Percentiles rank a stretch among this genome's conserved stretches.
Evolutionary conservation across 176 grass and related monocot species (phyloP).

Genomic region (Elaeis guineensis): DNA sequence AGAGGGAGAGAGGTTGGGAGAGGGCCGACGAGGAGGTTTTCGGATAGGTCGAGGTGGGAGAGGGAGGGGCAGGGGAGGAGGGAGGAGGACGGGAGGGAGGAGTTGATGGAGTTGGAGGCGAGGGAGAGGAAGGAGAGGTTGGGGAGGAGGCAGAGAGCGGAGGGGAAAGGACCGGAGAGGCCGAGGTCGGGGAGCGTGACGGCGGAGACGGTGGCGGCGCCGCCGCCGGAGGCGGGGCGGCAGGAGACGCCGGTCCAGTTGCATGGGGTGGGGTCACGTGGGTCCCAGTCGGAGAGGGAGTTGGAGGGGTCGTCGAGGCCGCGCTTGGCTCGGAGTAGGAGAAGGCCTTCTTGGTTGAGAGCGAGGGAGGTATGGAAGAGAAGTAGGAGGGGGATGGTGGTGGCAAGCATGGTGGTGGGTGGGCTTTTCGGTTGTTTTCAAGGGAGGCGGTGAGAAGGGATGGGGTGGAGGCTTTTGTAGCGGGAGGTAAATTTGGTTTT

Average conservation of each 20-base stretch:
- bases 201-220: background rate
- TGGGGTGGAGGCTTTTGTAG: too few species aligned
- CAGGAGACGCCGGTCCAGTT: conserved; percentile 20
- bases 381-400: background rate
- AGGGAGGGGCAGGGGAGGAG: conserved; percentile 11
- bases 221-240: background rate
- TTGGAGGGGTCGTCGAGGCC: background rate
- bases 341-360: background rate
- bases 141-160: conserved; percentile 5
- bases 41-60: conserved; percentile 17
- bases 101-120: background rate
- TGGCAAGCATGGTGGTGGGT: background rate
- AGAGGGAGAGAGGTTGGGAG: conserved; percentile 2
- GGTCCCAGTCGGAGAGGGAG: conserved; percentile 8
- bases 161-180: background rate
- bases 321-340: conserved; percentile 6
- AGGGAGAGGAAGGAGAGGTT: conserved; percentile 8
- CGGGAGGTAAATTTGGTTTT: too few species aligned
- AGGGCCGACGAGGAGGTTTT: background rate
- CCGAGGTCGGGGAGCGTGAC: conserved; percentile 3
- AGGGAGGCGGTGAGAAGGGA: too few species aligned
- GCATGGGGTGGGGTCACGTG: conserved; percentile 12
- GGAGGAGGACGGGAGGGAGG: background rate
- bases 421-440: too few species aligned
- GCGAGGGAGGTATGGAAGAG: background rate